Evolutionary conservation across 805 yeast species (phyloP).

Genomic region (Spathaspora girioi): DNA sequence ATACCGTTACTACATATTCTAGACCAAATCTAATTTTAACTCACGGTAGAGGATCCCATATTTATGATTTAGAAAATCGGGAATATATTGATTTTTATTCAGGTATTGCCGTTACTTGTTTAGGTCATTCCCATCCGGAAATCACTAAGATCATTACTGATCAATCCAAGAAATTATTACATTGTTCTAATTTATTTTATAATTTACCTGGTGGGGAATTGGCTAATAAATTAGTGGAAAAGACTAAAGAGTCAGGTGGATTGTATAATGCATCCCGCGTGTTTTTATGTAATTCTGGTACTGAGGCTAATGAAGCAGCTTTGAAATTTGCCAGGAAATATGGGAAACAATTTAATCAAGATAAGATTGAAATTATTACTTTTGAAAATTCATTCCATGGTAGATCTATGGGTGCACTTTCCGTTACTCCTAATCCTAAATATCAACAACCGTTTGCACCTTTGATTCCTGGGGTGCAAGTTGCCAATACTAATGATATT

Average conservation of each 20-base stretch:
- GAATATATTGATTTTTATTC: slow-evolving; percentile 88
- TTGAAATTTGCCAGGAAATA: slow-evolving; percentile 69
- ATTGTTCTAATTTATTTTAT: slow-evolving; percentile 81
- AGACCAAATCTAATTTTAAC: slow-evolving; percentile 75
- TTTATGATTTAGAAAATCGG: slow-evolving; percentile 77
- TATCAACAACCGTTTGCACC: slow-evolving; percentile 92
- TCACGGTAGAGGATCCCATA: slow-evolving; percentile 74
- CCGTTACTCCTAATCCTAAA: slow-evolving; percentile 89
- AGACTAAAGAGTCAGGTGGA: slow-evolving; percentile 71
- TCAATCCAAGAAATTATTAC: slow-evolving; percentile 72
- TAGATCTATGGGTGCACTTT: slow-evolving; percentile 87
- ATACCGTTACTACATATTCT: slow-evolving; percentile 73
- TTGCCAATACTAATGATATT: slow-evolving; percentile 61
- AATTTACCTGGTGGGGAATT: slow-evolving; percentile 82
- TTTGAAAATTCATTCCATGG: slow-evolving; percentile 93
- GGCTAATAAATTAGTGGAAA: slow-evolving; percentile 63
- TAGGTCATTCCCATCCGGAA: slow-evolving; percentile 82
- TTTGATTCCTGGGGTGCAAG: slow-evolving; percentile 81
- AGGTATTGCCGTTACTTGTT: slow-evolving; percentile 94
- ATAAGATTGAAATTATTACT: slow-evolving; percentile 76
- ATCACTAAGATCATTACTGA: slow-evolving; percentile 67
- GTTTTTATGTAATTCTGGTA: slow-evolving; percentile 56
- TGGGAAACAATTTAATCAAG: slow-evolving; percentile 54
- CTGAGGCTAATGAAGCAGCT: slow-evolving; percentile 60
- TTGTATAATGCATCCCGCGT: slow-evolving; percentile 79